Percentiles rank a stretch among this genome's conserved stretches.
Evolutionary conservation across 2,329 filamentous ascomycete genomes (phyloP).

Genomic region (Xylariales sp.): DNA sequence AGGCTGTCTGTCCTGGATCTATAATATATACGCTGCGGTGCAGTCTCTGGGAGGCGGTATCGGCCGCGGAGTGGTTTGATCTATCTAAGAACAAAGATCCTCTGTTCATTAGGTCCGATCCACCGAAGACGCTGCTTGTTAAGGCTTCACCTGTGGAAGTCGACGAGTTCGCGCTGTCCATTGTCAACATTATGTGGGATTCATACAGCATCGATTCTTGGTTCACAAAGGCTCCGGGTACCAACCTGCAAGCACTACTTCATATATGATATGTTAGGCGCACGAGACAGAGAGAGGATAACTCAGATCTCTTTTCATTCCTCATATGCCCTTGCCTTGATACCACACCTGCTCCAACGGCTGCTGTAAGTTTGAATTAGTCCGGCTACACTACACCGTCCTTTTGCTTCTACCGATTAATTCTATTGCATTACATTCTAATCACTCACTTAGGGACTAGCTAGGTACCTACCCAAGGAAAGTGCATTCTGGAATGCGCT

Average conservation of each 20-base stretch:
- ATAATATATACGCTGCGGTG: conserved; percentile 13
- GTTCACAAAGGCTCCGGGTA: conserved; percentile 4
- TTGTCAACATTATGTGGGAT: conserved; percentile 21
- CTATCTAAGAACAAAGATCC: conserved; percentile 1
- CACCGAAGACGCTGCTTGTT: conserved; percentile 3
- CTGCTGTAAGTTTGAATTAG: no score
- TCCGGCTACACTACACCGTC: no score
- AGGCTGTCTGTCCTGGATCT: conserved; percentile 7
- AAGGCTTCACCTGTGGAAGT: conserved; percentile 9
- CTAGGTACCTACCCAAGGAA: no score
- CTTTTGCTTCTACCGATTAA: no score
- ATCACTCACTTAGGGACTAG: no score
- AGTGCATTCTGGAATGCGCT: no score
- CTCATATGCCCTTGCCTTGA: no score
- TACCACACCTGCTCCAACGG: no score
- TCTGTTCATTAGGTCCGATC: conserved; percentile 21
- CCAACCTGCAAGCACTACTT: not conserved
- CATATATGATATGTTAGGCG: no score
- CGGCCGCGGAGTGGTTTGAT: conserved; percentile 5
- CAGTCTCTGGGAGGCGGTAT: conserved; percentile 8
- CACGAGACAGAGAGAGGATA: no score
- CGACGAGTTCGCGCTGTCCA: conserved; percentile 8
- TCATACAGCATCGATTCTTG: conserved; percentile 14
- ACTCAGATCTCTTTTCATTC: no score
- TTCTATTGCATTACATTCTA: no score